Percentiles rank a stretch among this genome's conserved stretches.
Conservation (phyloP, 2,329 filamentous ascomycete genomes). For the Parascedosporium putredinis region DNA sequence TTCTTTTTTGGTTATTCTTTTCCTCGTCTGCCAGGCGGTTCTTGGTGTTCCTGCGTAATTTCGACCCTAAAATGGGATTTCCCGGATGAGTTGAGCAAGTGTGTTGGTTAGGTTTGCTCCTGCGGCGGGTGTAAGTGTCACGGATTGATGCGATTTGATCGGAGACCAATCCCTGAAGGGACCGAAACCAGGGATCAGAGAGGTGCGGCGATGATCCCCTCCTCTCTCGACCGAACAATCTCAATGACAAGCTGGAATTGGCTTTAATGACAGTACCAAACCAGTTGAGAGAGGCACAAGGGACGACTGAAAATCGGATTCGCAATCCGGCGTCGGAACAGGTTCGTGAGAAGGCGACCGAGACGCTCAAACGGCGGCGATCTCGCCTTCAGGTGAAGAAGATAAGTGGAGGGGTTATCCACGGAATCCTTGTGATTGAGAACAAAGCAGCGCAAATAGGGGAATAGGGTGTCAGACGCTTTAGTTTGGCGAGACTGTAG, state of each 20-base stretch:
- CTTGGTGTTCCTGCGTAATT: background rate
- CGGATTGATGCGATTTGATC: slow-evolving; percentile 1
- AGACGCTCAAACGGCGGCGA: background rate
- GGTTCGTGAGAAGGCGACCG: background rate
- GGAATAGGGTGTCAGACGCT: too few species aligned
- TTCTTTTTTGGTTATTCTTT: too few species aligned
- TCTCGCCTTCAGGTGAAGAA: background rate
- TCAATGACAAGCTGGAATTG: background rate
- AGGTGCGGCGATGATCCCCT: background rate
- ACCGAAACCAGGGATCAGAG: slow-evolving; percentile 2
- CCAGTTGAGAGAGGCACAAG: background rate
- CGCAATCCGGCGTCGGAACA: background rate
- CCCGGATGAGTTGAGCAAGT: background rate
- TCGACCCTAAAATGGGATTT: background rate
- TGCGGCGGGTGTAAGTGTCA: background rate
- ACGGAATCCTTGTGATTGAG: too few species aligned
- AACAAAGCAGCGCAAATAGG: too few species aligned
- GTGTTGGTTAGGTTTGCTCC: background rate
- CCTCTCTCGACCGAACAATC: background rate
- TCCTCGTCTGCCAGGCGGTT: too few species aligned
- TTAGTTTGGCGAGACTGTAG: too few species aligned
- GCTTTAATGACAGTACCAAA: background rate
- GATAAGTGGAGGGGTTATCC: background rate
- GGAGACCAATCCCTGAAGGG: background rate
- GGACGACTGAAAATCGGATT: background rate